phyloP scores from a whole-genome alignment of 768 basidiomycete genomes.

The Agaricus blazei region DNA sequence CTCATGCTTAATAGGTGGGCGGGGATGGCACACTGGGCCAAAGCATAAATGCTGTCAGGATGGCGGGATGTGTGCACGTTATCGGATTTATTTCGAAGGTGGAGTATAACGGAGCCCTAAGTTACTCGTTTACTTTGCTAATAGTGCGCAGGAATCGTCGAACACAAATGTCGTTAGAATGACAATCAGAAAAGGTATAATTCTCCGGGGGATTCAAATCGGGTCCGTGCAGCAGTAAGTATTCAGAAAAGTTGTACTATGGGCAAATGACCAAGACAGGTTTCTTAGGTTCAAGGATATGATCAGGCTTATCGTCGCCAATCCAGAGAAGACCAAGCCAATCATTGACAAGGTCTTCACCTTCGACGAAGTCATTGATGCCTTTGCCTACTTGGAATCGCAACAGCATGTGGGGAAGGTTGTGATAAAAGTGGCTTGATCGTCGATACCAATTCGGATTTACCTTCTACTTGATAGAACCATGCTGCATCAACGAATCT shows the following conservation, averaged over 20 bases:
- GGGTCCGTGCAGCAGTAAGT: conserved; percentile 56
- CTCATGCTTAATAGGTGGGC: conserved; percentile 36
- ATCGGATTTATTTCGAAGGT: conserved; percentile 50
- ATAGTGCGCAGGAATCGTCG: too few species aligned
- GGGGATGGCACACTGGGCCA: conserved; percentile 46
- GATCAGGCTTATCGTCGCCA: conserved; percentile 38
- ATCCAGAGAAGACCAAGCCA: conserved; percentile 36
- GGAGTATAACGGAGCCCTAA: background rate
- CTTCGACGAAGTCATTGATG: conserved; percentile 46
- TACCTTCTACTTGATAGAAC: too few species aligned
- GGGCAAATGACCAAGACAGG: too few species aligned
- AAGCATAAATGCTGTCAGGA: conserved; percentile 31
- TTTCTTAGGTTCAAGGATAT: conserved; percentile 42
- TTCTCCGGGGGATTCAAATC: conserved; percentile 47
- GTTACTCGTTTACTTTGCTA: too few species aligned
- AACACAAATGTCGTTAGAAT: conserved; percentile 22
- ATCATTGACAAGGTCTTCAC: conserved; percentile 52
- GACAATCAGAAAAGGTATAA: conserved; percentile 34
- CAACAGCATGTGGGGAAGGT: conserved; percentile 59
- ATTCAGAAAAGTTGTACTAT: too few species aligned
- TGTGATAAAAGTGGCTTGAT: conserved; percentile 36
- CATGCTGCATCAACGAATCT: too few species aligned
- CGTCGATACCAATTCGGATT: too few species aligned
- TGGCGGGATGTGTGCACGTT: conserved; percentile 40
- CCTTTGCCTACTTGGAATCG: conserved; percentile 44